A percentile compares a stretch with the other conserved stretches of the same genome.
Evolutionary conservation across 2,329 filamentous ascomycete genomes (phyloP).

Genomic region (Xylariaceae sp.): DNA sequence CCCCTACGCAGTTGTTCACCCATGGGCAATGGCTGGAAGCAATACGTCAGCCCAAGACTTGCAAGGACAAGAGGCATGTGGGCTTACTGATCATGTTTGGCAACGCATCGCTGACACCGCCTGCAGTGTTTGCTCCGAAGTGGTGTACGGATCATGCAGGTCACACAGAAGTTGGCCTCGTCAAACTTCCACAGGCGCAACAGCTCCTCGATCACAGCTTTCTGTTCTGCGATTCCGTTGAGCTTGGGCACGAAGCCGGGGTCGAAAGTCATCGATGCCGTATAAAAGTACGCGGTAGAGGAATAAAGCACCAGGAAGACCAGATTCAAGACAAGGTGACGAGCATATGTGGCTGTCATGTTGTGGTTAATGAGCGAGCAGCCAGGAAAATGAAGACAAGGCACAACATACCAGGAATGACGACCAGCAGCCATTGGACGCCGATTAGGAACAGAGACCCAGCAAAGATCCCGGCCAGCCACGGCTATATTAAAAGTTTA

Average conservation of each 20-base stretch:
- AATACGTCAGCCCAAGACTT: constrained; percentile 20
- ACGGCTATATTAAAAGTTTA: constrained; percentile 64
- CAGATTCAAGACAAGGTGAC: constrained; percentile 72
- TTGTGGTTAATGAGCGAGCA: too few relatives aligned
- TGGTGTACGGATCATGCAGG: constrained; percentile 90
- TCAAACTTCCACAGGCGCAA: constrained; percentile 85
- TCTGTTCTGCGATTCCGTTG: constrained; percentile 82
- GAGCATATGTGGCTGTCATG: constrained; percentile 55
- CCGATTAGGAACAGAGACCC: constrained; percentile 78
- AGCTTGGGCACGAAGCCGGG: constrained; percentile 91
- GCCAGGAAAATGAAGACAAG: background rate
- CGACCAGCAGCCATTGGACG: constrained; percentile 65
- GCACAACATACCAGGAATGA: constrained; percentile 60
- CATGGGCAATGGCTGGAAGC: constrained; percentile 80
- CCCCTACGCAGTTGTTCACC: constrained; percentile 93
- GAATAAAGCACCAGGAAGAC: constrained; percentile 59
- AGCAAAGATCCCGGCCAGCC: constrained; percentile 89
- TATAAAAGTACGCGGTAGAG: constrained; percentile 80
- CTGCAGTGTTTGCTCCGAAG: constrained; percentile 94
- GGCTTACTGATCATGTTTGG: constrained; percentile 91
- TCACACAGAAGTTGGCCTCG: constrained; percentile 87
- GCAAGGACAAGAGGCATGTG: background rate
- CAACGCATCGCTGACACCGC: constrained; percentile 84
- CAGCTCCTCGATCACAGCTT: constrained; percentile 81
- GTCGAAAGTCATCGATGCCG: constrained; percentile 77